Evolutionary conservation across 805 yeast species (phyloP), one percentile per base, ranked within the genome.

Genomic region (Wilhelminamyces savonicus): DNA sequence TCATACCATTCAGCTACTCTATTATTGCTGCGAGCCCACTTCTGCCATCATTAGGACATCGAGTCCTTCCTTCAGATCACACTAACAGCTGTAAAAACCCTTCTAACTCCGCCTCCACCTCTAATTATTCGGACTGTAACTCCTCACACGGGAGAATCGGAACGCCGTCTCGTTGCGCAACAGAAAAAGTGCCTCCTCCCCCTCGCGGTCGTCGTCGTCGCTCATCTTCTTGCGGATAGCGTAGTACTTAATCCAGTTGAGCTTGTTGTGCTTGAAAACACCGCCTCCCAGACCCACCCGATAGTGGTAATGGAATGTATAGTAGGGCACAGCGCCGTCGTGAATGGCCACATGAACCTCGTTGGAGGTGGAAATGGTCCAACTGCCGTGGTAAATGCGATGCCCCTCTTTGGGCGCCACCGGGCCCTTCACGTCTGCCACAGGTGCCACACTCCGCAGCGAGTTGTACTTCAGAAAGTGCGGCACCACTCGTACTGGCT

Each of bases 151-250:
- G 36, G 82, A 78, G 48, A 86, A 88, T 43, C 70, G 74, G 55
- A 84, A 88, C 9, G 87, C 77, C 43, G 79, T 81, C 49, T 88
- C 97, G 40, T 83, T 82, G 21, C 62, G 66, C 35, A 82, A 53
- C 4, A 75, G 65, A 43, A 85, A 74, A 23, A 59, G 62, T 10
- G 52, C 44, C n/a, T 42, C 37, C 29, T 74, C 74, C 8, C 69
- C 66, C 27, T 69, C 76, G 9, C 76, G 70, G 16, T 77, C 66
- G 21, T 59, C 75, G 27, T 56, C 55, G 5, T 44, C 50, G 9
- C 41, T 33, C 39, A 46, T 47, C 24, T 31, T 37, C 41, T 69
- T 66, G 41, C 80, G 67, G 19, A 71, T 54, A 10, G 75, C 77
- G 40, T 72, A 75, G 41, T 81, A 82, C 15, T 57, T 58, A 5